phyloP scores from a whole-genome alignment of 1,284 basidiomycete genomes.

The Ceratobasidium sp. region DNA sequence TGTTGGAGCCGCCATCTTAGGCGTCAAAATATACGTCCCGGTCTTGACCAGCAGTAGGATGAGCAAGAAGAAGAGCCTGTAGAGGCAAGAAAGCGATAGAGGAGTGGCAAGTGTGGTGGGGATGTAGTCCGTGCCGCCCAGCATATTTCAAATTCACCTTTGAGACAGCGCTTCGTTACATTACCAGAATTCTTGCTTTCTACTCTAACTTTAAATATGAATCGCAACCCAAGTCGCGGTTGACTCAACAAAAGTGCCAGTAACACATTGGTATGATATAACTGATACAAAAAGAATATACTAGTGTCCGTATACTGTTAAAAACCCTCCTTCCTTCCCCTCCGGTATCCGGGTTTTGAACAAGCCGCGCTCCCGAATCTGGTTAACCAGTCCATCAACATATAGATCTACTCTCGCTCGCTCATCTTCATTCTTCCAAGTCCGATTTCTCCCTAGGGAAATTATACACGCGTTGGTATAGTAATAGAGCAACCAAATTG shows the following conservation, averaged over 20 bases:
- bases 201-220: background rate
- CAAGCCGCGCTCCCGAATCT: slow-evolving; percentile 67
- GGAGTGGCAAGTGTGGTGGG: slow-evolving; percentile 9
- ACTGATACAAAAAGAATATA: background rate
- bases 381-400: slow-evolving; percentile 62
- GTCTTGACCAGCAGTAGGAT: slow-evolving; percentile 18
- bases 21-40: background rate
- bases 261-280: background rate
- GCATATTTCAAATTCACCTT: slow-evolving; percentile 11
- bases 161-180: no score
- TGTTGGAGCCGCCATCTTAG: slow-evolving; percentile 23
- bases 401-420: slow-evolving; percentile 39
- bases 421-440: slow-evolving; percentile 33
- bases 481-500: slow-evolving; percentile 7
- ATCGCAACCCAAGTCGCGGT: background rate
- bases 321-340: slow-evolving; percentile 67
- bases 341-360: slow-evolving; percentile 80
- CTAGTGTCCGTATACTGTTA: slow-evolving; percentile 15
- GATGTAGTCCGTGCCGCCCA: slow-evolving; percentile 7
- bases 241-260: background rate
- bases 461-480: slow-evolving; percentile 2
- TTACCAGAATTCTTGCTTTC: background rate
- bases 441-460: slow-evolving; percentile 49
- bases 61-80: background rate
- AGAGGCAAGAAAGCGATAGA: slow-evolving; percentile 16